Evolutionary conservation across 2,329 filamentous ascomycete genomes (phyloP).

Genomic region (Claviceps maximensis): DNA sequence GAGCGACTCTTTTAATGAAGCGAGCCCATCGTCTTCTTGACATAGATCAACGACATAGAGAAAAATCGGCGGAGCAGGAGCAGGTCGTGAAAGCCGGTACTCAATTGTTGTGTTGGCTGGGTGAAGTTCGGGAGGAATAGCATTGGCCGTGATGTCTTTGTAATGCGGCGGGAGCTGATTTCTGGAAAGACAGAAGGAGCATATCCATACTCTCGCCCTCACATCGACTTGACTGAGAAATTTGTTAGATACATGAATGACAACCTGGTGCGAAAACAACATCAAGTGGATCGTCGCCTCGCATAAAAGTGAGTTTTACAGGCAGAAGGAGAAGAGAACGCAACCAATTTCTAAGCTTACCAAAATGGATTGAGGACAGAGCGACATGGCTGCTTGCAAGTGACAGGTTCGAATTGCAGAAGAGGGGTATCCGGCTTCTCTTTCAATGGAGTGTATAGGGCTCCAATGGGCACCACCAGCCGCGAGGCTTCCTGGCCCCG

Average conservation of each 20-base stretch:
- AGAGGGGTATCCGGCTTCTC: constrained; percentile 83
- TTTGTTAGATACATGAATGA: constrained; percentile 11
- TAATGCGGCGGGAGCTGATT: constrained; percentile 77
- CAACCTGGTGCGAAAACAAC: neutral
- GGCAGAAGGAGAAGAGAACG: neutral
- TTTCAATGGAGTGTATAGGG: constrained; percentile 89
- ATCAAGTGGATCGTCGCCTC: neutral
- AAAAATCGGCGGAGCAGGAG: constrained; percentile 77
- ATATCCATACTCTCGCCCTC: constrained; percentile 75
- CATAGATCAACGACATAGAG: constrained; percentile 80
- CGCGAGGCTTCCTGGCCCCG: constrained; percentile 68
- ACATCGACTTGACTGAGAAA: constrained; percentile 61
- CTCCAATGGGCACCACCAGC: constrained; percentile 89
- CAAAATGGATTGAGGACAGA: constrained; percentile 96
- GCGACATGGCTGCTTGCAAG: constrained; percentile 90
- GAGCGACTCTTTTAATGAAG: constrained; percentile 72
- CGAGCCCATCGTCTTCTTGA: constrained; percentile 75
- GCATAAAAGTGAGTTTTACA: neutral
- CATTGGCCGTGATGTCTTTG: constrained; percentile 76
- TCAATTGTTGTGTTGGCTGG: constrained; percentile 80
- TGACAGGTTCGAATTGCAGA: constrained; percentile 90
- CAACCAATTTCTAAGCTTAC: constrained; percentile 36
- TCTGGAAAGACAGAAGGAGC: constrained; percentile 73
- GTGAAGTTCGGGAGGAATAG: constrained; percentile 73
- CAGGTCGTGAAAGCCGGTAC: constrained; percentile 67